Conservation (phyloP, 2,329 filamentous ascomycete genomes). For the Periconia sp. region DNA sequence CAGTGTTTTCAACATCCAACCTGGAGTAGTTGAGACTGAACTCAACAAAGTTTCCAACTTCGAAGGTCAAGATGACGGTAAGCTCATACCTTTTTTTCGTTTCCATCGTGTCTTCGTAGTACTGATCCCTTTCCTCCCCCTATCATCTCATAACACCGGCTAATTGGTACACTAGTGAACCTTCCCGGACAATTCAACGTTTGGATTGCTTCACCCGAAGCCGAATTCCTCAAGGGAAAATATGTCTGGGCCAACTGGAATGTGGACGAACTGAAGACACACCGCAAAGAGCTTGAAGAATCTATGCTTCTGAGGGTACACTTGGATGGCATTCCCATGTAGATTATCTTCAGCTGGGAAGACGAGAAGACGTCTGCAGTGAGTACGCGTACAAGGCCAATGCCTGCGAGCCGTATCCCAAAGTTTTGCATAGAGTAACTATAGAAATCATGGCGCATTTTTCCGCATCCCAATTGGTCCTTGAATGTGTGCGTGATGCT, state of each 20-base stretch:
- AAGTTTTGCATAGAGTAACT: neutral
- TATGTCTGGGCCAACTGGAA: conserved; percentile 31
- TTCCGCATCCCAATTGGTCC: neutral
- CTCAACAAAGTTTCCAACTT: conserved; percentile 22
- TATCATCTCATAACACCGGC: neutral
- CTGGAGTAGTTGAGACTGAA: conserved; percentile 32
- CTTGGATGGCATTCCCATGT: conserved; percentile 12
- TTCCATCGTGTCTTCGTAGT: conserved; percentile 1
- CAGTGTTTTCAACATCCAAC: conserved; percentile 37
- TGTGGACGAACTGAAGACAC: conserved; percentile 26
- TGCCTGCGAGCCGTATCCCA: neutral
- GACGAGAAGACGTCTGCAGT: neutral
- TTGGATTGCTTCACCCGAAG: conserved; percentile 28
- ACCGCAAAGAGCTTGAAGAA: conserved; percentile 10
- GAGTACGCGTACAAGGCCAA: neutral
- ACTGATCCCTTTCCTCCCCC: neutral
- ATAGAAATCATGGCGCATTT: neutral
- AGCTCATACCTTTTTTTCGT: conserved; percentile 9
- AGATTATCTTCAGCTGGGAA: neutral
- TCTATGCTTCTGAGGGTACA: conserved; percentile 9
- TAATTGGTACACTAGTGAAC: conserved; percentile 12
- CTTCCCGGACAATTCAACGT: conserved; percentile 32
- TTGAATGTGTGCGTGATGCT: too few species aligned
- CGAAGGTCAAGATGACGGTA: conserved; percentile 29
- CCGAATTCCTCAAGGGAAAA: conserved; percentile 19